These are phyloP conservation scores for Saturnispora dispora DNA, from an alignment of 805 yeast genomes.

Conservation along the genomic window DNA sequence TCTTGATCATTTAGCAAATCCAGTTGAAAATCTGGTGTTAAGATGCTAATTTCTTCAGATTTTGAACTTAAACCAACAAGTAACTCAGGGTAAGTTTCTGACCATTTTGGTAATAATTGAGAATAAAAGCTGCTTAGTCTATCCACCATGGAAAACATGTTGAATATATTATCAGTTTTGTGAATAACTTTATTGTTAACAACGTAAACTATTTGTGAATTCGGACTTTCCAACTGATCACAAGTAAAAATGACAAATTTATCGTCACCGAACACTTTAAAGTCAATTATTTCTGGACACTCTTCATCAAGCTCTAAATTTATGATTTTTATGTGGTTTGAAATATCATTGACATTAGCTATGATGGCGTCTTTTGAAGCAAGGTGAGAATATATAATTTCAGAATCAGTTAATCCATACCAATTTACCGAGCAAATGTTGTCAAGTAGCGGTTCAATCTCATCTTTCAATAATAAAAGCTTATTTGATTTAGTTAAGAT, in stretches of 20 bases:
- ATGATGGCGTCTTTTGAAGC: background rate
- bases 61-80: conserved; percentile 49
- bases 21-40: conserved; percentile 31
- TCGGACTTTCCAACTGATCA: conserved; percentile 1
- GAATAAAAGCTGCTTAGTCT: conserved; percentile 35
- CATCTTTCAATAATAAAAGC: conserved; percentile 2
- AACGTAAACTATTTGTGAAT: background rate
- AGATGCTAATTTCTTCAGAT: conserved; percentile 52
- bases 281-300: conserved; percentile 3
- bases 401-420: conserved; percentile 6
- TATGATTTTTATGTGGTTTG: conserved; percentile 7
- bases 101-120: conserved; percentile 34
- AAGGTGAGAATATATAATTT: background rate
- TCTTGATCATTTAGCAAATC: conserved; percentile 57
- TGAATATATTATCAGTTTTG: conserved; percentile 4
- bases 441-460: background rate
- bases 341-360: conserved; percentile 1
- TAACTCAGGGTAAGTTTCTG: conserved; percentile 25
- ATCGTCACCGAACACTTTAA: conserved; percentile 2
- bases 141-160: conserved; percentile 5
- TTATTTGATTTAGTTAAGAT: conserved; percentile 4
- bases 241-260: conserved; percentile 2
- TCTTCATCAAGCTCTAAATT: conserved; percentile 15
- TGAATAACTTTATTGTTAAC: background rate
- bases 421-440: conserved; percentile 11